Conservation (phyloP, 805 yeast genomes). For the Spencermartinsiella europaea region DNA sequence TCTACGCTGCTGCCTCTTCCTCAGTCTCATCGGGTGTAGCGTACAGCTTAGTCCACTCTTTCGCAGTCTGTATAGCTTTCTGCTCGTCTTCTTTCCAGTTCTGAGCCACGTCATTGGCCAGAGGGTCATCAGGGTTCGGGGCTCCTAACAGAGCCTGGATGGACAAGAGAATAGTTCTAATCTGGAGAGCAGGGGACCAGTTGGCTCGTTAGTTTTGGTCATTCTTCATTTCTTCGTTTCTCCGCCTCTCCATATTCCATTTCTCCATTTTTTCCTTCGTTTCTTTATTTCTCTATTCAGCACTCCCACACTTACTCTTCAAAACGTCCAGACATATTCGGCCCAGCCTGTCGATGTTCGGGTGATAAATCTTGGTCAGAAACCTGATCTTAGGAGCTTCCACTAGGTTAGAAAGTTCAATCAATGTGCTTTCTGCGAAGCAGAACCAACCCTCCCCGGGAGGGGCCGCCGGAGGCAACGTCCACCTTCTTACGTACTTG, state of each 20-base stretch:
- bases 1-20: neutral
- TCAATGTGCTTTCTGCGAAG: neutral
- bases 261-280: no score
- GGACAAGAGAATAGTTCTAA: conserved; percentile 83
- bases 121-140: conserved; percentile 97
- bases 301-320: conserved; percentile 42
- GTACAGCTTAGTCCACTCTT: conserved; percentile 62
- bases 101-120: conserved; percentile 96
- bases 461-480: no score
- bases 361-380: conserved; percentile 90
- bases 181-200: conserved; percentile 98
- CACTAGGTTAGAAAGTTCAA: conserved; percentile 38
- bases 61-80: conserved; percentile 75
- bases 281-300: no score
- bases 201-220: conserved; percentile 53
- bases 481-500: conserved; percentile 46
- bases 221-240: no score
- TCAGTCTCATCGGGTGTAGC: conserved; percentile 35
- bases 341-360: conserved; percentile 92
- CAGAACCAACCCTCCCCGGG: neutral
- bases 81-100: conserved; percentile 88
- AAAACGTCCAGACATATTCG: conserved; percentile 93
- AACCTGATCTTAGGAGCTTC: conserved; percentile 95
- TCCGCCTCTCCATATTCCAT: no score
- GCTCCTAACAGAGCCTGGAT: conserved; percentile 92